Base-by-base conservation (phyloP, 257 asterid species). In the Solanum sejunctum region DNA sequence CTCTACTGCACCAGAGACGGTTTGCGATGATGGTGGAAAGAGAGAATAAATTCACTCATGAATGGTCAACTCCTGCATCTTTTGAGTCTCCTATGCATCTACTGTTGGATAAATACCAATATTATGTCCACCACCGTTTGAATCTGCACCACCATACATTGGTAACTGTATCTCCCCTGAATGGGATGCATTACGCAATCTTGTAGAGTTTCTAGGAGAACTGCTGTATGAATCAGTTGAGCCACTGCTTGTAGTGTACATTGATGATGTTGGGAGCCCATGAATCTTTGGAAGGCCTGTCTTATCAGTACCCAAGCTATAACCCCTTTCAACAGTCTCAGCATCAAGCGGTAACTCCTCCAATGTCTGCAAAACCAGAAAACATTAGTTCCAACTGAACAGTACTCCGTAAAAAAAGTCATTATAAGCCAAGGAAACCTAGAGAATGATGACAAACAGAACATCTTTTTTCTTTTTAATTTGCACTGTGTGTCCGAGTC, bases 291-390 rank as follows among this genome's bases (percentile, higher is more conserved):
- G 99, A 84, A 97, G 90, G 75, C 99, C 98, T 3, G 98, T 97
- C 4, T 91, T 86, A 82, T 97, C 98, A 51, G 91, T 87, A 85
- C 86, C 90, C 88, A 91, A 82, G 91, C 92, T 92, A 89, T 95
- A 95, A 69, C 99, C 99, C 90, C 97, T 94, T 87, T 94, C 98
- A 3, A 94, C 94, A 6, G 97, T 77, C 75, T 95, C 98, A 26
- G 99, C 96, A 86, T 95, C 99, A 45, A 94, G 97, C 20, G 99
- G 99, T 80, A 95, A 91, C 86, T 95, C 99, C 80, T 95, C 99
- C 94, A 95, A 71, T 39, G 98, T 93, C 98, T 95, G 85, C 56
- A 84, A 28, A 32, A 47, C 9, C 32, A 69, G 78, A 39, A 28
- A 86, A 70, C 3, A 56, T 12, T 39, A 20, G 54, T 41, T 70